Percentiles rank a stretch among this genome's conserved stretches.
phyloP scores from a whole-genome alignment of 257 asterid genomes.

The Thymus mandschuricus region DNA sequence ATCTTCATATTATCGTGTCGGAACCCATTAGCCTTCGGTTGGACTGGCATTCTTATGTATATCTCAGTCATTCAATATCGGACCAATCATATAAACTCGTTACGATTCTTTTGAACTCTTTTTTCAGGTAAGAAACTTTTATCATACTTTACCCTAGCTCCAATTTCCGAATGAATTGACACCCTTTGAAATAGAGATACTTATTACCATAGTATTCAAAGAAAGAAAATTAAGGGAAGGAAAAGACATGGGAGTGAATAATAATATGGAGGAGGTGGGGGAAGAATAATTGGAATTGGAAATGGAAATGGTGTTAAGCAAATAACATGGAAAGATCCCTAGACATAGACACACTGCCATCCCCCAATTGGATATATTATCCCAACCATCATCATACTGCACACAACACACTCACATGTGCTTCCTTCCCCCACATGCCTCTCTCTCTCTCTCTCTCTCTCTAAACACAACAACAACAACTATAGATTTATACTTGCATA shows the following conservation, averaged over 20 bases:
- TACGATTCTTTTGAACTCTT: too few species aligned
- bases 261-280: conserved; percentile 17
- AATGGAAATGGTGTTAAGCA: conserved; percentile 27
- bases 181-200: too few species aligned
- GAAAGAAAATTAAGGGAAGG: background rate
- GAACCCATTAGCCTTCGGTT: too few species aligned
- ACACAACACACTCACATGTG: conserved; percentile 57
- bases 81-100: too few species aligned
- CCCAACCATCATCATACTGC: conserved; percentile 37
- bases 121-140: too few species aligned
- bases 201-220: too few species aligned
- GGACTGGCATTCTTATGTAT: too few species aligned
- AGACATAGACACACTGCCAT: conserved; percentile 66
- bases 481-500: background rate
- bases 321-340: conserved; percentile 96
- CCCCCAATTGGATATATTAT: conserved; percentile 48
- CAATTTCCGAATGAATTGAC: too few species aligned
- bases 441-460: conserved; percentile 25
- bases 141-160: too few species aligned
- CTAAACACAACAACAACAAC: background rate
- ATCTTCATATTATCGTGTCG: too few species aligned
- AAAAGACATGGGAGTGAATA: conserved; percentile 2
- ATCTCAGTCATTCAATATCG: too few species aligned
- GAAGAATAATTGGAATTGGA: conserved; percentile 53
- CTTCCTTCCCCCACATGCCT: conserved; percentile 65